Evolutionary conservation across 768 basidiomycete genomes (phyloP), one percentile per base, ranked within the genome.

Genomic region (Boletus reticulatus): DNA sequence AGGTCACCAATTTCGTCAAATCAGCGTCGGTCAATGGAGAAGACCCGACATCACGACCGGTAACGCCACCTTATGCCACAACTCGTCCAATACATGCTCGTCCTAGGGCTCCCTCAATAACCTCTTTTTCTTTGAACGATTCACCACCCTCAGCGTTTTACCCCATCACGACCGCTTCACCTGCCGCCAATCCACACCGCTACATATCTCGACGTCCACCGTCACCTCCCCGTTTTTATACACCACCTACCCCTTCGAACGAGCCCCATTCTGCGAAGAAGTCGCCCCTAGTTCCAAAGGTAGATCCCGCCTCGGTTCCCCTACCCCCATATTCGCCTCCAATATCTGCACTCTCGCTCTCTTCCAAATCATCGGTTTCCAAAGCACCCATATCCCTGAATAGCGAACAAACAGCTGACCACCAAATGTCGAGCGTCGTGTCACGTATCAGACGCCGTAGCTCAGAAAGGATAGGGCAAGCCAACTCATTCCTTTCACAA

Each of bases 321-420:
- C 69, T 85, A 5, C 84, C 86, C 4, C 81, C 86, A 2, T 76
- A 84, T 56, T 91, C 89, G 2, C 89, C 89, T 14, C 85, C 89
- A 1, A 74, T 78, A 29, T 92, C 89, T 20, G 76, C 84, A 0
- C 60, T 91, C 16, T 92, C 89, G 1, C 80, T 85, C 61, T 91
- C 89, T n/a, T 90, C 89, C 4, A 82, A 74, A n/a, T 90, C 88
- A 2, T 88, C 87, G 3, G 72, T 77, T 13, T 87, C 87, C 1
- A 75, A 72, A 13, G 81, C 84, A 0, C 82, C 85, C 2, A 58
- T 72, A 13, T 79, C 79, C 1, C 67, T 64, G 17, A 64, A 70
- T 37, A 66, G 62, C 14, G 76, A 75, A 31, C 80, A 79, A 4
- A 66, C 65, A 20, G 63, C 20, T 73, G 78, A 56, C 66, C 67